Base-by-base conservation (phyloP, 106 monocot genomes). In the Dactylorhiza incarnata region DNA sequence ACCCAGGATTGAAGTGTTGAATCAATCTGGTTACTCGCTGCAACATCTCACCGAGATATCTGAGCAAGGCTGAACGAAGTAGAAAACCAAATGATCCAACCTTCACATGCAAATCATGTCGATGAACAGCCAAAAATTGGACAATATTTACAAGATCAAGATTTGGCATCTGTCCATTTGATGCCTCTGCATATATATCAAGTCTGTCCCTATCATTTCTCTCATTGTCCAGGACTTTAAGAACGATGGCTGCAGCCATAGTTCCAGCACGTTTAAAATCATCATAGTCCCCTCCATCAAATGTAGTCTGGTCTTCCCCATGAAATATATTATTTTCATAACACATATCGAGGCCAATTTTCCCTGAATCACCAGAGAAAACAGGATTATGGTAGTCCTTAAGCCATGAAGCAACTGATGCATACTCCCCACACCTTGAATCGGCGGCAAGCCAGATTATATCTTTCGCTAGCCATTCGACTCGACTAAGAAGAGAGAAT, bases 111-210 rank as follows among this genome's bases (percentile, higher is more conserved):
- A 92, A 83, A 72, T 86, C 89, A 85, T 95, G 95, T 73, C 92
- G 85, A 63, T 92, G 95, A 78, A 86, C 88, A 54, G 92, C 95
- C 76, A 95, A 77, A 79, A 83, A 92, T 81, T 92, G 90, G 5
- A 87, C 95, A 68, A 88, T 83, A 79, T 95, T 95, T 73, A 95
- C 79, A 66, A 95, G 92, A 69, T 95, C 95, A 61, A 95, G 78
- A 52, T 95, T 95, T 47, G 95, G 95, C 95, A 95, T 95, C 77
- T 95, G 95, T 7, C 95, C 95, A 92, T 95, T 95, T 16, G 95
- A 90, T 47, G 90, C 95, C 83, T 95, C 95, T 58, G 95, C 82
- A 86, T 78, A 86, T 72, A 95, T 88, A 50, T 78, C 88, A 62
- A 95, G 80, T 61, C 81, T 81, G 82, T 95, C 95, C 74, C 74